Conservation (phyloP, 169 alveolate species). For the Plasmodium gaboni region DNA sequence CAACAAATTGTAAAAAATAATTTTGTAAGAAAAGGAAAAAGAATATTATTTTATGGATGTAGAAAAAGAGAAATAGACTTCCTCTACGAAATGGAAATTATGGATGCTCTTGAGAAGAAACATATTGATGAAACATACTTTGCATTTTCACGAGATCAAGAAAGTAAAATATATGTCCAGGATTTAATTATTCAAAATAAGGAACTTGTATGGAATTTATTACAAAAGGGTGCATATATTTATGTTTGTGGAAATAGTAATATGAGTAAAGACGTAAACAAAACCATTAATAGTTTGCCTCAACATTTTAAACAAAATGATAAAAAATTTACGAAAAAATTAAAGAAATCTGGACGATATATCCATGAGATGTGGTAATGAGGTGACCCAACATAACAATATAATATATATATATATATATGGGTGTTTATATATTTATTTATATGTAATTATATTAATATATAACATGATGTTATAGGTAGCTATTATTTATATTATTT, state of each 20-base stretch:
- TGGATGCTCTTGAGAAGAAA: slow-evolving; percentile 29
- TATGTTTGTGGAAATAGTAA: slow-evolving; percentile 71
- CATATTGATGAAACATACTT: slow-evolving; percentile 54
- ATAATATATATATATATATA: too few relatives aligned
- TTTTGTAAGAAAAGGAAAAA: slow-evolving; percentile 13
- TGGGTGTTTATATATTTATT: too few relatives aligned
- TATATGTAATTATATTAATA: background rate
- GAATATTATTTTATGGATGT: slow-evolving; percentile 70
- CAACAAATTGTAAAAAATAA: slow-evolving; percentile 25
- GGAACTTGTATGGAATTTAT: slow-evolving; percentile 69
- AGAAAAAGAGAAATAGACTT: slow-evolving; percentile 64
- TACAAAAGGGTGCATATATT: slow-evolving; percentile 70
- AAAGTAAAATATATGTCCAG: slow-evolving; percentile 63
- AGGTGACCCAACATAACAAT: background rate
- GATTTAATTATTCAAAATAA: slow-evolving; percentile 61
- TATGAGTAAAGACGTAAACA: slow-evolving; percentile 64
- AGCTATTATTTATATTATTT: slow-evolving; percentile 1
- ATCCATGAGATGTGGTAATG: slow-evolving; percentile 83
- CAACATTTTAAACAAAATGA: slow-evolving; percentile 40
- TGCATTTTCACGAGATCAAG: slow-evolving; percentile 72
- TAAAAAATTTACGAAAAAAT: slow-evolving; percentile 53
- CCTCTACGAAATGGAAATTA: slow-evolving; percentile 60
- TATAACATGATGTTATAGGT: background rate
- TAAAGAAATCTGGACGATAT: slow-evolving; percentile 73
- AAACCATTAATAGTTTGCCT: slow-evolving; percentile 53